Conservation (phyloP, 1,284 basidiomycete genomes). For the Peniophora sp. region DNA sequence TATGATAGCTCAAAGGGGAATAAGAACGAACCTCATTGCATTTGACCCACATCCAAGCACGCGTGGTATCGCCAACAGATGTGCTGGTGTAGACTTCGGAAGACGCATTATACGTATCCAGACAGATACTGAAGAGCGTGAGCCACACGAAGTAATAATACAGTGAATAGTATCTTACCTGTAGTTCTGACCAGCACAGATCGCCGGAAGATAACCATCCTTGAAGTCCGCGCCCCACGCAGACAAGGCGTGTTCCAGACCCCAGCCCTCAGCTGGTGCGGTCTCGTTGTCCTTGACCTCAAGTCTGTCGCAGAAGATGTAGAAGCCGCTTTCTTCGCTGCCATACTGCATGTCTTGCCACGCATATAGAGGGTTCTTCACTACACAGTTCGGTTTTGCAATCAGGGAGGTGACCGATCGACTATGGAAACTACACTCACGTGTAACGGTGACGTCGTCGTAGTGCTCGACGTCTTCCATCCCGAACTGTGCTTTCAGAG, state of each 20-base stretch:
- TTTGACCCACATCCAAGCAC: conserved; percentile 61
- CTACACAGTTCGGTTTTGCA: conserved; percentile 18
- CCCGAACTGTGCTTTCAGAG: conserved; percentile 51
- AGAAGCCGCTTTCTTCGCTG: conserved; percentile 39
- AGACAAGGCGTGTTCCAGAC: conserved; percentile 49
- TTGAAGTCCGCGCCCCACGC: conserved; percentile 58
- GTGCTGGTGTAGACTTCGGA: conserved; percentile 43
- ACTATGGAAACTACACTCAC: conserved; percentile 22
- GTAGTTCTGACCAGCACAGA: too few relatives aligned
- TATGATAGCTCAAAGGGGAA: too few relatives aligned
- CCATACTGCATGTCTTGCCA: conserved; percentile 53
- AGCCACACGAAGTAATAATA: background rate
- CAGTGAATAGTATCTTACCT: too few relatives aligned
- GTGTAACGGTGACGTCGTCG: conserved; percentile 58
- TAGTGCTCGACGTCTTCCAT: conserved; percentile 47
- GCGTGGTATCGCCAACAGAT: conserved; percentile 38
- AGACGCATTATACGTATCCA: conserved; percentile 48
- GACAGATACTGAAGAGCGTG: conserved; percentile 33
- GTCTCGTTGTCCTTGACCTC: conserved; percentile 57
- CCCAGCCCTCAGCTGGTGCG: conserved; percentile 52
- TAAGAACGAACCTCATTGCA: conserved; percentile 16
- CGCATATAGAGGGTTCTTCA: conserved; percentile 44
- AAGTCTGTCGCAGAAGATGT: conserved; percentile 63
- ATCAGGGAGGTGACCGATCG: background rate
- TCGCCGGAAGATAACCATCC: conserved; percentile 27